Conservation (phyloP, 805 yeast genomes). For the Lipomyces mesembrius region DNA sequence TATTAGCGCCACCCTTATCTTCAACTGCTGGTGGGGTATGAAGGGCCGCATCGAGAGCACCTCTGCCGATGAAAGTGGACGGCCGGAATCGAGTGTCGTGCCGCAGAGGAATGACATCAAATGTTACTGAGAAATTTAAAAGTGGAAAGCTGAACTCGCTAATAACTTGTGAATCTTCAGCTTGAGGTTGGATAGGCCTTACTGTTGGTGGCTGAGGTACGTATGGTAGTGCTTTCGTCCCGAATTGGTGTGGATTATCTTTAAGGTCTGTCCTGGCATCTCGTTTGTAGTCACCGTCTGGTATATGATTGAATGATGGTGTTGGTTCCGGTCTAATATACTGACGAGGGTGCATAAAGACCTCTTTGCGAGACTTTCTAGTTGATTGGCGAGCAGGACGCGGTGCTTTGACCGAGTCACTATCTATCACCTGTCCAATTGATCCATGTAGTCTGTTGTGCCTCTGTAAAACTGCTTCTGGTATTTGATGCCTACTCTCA, state of each 20-base stretch:
- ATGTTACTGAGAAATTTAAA: conserved; percentile 32
- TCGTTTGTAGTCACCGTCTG: background rate
- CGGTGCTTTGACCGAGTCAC: background rate
- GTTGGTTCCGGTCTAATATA: conserved; percentile 1
- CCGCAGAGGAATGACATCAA: conserved; percentile 33
- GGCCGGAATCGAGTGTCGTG: conserved; percentile 20
- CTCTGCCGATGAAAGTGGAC: conserved; percentile 32
- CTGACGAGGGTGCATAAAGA: conserved; percentile 21
- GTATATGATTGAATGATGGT: background rate
- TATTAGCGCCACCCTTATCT: background rate
- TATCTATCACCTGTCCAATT: background rate
- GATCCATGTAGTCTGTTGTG: background rate
- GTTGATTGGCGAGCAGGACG: background rate
- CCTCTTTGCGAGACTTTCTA: conserved; percentile 25
- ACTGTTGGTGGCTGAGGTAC: background rate
- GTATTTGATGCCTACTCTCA: background rate
- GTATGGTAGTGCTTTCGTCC: background rate
- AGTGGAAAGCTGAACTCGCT: conserved; percentile 25
- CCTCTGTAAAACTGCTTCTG: background rate
- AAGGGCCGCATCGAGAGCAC: conserved; percentile 23
- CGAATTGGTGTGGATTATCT: background rate
- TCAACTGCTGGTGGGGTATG: conserved; percentile 2
- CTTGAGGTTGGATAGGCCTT: background rate
- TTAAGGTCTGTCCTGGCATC: background rate
- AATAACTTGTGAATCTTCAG: conserved; percentile 4